Conservation (phyloP, 2,329 filamentous ascomycete species). For the Scytalidium lignicola region DNA sequence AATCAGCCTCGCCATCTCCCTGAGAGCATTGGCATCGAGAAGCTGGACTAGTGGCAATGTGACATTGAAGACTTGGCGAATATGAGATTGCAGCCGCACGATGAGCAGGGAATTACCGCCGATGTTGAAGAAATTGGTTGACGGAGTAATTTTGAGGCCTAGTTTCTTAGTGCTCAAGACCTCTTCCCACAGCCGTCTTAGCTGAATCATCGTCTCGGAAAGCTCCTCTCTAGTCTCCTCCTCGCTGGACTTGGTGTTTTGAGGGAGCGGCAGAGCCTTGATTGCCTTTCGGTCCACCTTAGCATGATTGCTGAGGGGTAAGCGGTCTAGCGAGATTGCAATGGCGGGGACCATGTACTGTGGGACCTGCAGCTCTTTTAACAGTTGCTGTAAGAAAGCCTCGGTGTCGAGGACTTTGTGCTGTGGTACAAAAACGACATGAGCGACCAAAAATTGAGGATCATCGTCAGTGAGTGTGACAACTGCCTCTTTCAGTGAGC, state of each 20-base stretch:
- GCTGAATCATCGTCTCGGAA: not conserved
- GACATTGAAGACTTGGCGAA: conserved; percentile 19
- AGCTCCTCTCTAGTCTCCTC: too few relatives aligned
- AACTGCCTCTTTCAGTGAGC: conserved; percentile 22
- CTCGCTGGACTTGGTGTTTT: too few relatives aligned
- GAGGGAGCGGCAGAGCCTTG: conserved; percentile 1
- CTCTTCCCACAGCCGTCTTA: conserved; percentile 5
- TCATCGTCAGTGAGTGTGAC: conserved; percentile 14
- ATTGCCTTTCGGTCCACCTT: conserved; percentile 29
- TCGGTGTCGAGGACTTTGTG: not conserved
- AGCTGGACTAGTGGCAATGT: conserved; percentile 18
- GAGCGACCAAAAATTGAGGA: conserved; percentile 27
- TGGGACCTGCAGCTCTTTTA: conserved; percentile 21
- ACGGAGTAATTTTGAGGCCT: conserved; percentile 2
- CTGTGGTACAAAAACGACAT: conserved; percentile 29
- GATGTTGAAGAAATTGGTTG: conserved; percentile 28
- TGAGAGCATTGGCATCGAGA: conserved; percentile 18
- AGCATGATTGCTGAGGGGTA: conserved; percentile 25
- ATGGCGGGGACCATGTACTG: conserved; percentile 30
- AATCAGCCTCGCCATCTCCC: conserved; percentile 12
- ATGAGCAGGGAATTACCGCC: conserved; percentile 33
- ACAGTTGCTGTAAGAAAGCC: conserved; percentile 7
- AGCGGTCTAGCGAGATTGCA: conserved; percentile 17
- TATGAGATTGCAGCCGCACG: conserved; percentile 22
- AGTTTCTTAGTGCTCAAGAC: conserved; percentile 3